Evolutionary conservation across 2,329 filamentous ascomycete species (phyloP).

Genomic region (Alternaria hordeiaustralica): DNA sequence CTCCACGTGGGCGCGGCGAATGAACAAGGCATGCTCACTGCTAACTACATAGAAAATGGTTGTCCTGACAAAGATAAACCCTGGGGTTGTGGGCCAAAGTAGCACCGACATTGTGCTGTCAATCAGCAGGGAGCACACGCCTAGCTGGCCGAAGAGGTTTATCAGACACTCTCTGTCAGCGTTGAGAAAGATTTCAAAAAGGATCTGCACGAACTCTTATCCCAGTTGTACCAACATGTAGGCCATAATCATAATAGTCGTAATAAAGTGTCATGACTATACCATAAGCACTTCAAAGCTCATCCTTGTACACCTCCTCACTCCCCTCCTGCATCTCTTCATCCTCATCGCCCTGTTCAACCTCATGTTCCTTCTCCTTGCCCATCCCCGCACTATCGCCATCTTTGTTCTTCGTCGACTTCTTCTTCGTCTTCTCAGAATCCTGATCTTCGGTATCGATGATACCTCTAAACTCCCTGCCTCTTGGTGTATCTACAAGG

Average conservation of each 20-base stretch:
- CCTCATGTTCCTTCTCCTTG: conserved; percentile 30
- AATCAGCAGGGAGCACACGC: too few species aligned
- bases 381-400: conserved; percentile 54
- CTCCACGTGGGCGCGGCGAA: background rate
- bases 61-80: background rate
- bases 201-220: background rate
- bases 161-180: background rate
- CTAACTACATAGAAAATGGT: background rate
- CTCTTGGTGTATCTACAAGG: conserved; percentile 72
- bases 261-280: background rate
- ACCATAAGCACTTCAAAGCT: conserved; percentile 25
- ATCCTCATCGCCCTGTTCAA: conserved; percentile 27
- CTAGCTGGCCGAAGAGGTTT: background rate
- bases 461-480: conserved; percentile 72
- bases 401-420: conserved; percentile 17
- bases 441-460: conserved; percentile 66
- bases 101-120: too few species aligned
- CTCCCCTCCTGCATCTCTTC: conserved; percentile 44
- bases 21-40: background rate
- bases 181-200: background rate
- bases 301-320: conserved; percentile 51
- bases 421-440: conserved; percentile 44
- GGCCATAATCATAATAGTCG: background rate
- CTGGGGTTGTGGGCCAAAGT: background rate
- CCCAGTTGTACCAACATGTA: background rate